A percentile compares a stretch with the other conserved stretches of the same genome.
phyloP scores from a whole-genome alignment of 2,329 filamentous ascomycete species.

The Drechmeria coniospora region DNA sequence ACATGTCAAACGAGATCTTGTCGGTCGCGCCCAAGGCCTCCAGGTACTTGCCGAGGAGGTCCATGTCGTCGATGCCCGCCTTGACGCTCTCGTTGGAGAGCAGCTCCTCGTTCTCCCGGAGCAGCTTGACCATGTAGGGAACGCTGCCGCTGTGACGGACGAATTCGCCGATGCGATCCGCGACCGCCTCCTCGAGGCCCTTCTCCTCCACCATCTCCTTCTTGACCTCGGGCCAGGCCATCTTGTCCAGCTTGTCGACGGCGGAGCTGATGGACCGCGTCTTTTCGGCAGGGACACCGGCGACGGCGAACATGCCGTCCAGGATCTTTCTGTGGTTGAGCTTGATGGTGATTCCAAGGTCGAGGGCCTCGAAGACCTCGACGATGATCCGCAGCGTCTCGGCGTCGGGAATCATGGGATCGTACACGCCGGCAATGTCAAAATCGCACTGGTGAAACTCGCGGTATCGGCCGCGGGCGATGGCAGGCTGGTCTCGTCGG shows the following conservation, averaged over 20 bases:
- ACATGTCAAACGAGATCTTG: conserved; percentile 76
- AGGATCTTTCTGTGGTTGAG: conserved; percentile 91
- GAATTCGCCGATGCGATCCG: conserved; percentile 76
- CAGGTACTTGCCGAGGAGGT: conserved; percentile 66
- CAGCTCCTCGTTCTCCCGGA: conserved; percentile 53
- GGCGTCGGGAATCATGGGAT: conserved; percentile 82
- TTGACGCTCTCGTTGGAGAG: conserved; percentile 60
- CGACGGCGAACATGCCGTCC: conserved; percentile 82
- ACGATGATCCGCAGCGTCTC: conserved; percentile 74
- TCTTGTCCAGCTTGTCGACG: conserved; percentile 91
- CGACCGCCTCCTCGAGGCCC: conserved; percentile 58
- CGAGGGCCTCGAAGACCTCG: conserved; percentile 72
- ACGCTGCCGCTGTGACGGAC: conserved; percentile 62
- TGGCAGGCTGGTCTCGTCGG: conserved; percentile 35
- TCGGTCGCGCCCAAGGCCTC: conserved; percentile 59
- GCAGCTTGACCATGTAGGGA: conserved; percentile 51
- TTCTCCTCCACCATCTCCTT: conserved; percentile 92
- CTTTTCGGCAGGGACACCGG: conserved; percentile 75
- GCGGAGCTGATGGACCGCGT: conserved; percentile 81
- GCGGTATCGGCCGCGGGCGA: conserved; percentile 83
- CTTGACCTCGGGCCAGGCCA: conserved; percentile 76
- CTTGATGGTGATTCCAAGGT: conserved; percentile 69
- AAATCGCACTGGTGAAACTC: conserved; percentile 98
- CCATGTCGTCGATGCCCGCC: conserved; percentile 68
- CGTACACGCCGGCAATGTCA: conserved; percentile 78